A percentile compares a stretch with the other conserved stretches of the same genome.
Evolutionary conservation across 768 basidiomycete genomes (phyloP).

Genomic region (Pleurotus eryngii): DNA sequence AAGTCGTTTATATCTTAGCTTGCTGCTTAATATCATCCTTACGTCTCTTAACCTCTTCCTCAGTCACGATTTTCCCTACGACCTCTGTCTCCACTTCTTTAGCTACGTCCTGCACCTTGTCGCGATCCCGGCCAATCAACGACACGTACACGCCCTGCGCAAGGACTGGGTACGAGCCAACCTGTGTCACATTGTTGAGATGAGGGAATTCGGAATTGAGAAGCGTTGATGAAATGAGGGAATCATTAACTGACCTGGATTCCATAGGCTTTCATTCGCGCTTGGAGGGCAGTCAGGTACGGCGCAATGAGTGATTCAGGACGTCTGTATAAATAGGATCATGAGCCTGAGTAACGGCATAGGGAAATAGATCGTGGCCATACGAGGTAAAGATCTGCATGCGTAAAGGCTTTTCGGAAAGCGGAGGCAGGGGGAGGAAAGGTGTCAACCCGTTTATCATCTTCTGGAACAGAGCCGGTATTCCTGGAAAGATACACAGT

Average conservation of each 20-base stretch:
- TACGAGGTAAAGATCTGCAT: constrained; percentile 85
- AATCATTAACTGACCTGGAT: constrained; percentile 82
- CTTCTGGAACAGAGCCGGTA: constrained; percentile 79
- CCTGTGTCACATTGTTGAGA: not conserved
- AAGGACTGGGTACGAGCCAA: constrained; percentile 21
- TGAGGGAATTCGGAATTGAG: not conserved
- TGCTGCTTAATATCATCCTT: constrained; percentile 26
- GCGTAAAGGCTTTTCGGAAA: constrained; percentile 66
- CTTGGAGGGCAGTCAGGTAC: constrained; percentile 75
- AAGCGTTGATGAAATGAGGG: constrained; percentile 17
- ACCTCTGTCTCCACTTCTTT: constrained; percentile 60
- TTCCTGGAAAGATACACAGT: constrained; percentile 89
- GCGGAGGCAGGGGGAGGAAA: constrained; percentile 78
- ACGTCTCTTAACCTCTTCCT: constrained; percentile 59
- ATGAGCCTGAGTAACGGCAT: not conserved
- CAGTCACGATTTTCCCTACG: constrained; percentile 56
- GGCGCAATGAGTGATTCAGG: constrained; percentile 84
- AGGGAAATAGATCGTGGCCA: constrained; percentile 12
- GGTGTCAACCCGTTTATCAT: constrained; percentile 73
- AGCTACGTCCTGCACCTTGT: constrained; percentile 51
- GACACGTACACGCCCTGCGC: constrained; percentile 61
- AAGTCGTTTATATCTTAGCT: not conserved
- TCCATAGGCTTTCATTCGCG: constrained; percentile 67
- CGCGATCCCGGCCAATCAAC: constrained; percentile 44
- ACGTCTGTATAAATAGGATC: constrained; percentile 31